Evolutionary conservation across 352 stramenopile species (phyloP).

Genomic region (Phytophthora litchii): DNA sequence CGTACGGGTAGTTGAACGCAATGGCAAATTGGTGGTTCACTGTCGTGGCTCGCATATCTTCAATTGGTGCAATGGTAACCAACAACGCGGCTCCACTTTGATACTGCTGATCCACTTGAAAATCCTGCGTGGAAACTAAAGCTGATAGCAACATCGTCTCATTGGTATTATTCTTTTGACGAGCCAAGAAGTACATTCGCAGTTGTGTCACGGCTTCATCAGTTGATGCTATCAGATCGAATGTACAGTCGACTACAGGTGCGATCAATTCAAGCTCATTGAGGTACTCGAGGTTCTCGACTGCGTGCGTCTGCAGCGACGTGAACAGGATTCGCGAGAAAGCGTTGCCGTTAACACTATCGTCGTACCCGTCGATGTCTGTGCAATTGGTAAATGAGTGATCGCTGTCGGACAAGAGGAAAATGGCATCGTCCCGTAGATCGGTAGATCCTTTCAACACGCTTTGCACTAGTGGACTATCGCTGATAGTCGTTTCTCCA

Average conservation of each 20-base stretch:
- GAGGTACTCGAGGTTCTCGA: slow-evolving; percentile 33
- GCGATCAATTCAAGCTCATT: slow-evolving; percentile 27
- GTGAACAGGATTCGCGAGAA: slow-evolving; percentile 35
- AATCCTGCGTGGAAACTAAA: slow-evolving; percentile 31
- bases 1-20: slow-evolving; percentile 34
- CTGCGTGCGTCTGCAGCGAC: slow-evolving; percentile 21
- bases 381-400: slow-evolving; percentile 23
- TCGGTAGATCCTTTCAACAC: slow-evolving; percentile 30
- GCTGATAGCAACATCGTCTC: slow-evolving; percentile 29
- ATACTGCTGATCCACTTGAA: slow-evolving; percentile 25
- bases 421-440: slow-evolving; percentile 38
- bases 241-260: slow-evolving; percentile 30
- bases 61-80: slow-evolving; percentile 27
- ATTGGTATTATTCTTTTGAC: slow-evolving; percentile 8
- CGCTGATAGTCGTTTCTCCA: slow-evolving; percentile 26
- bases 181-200: slow-evolving; percentile 35
- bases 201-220: slow-evolving; percentile 24
- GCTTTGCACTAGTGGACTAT: slow-evolving; percentile 36
- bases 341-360: slow-evolving; percentile 25
- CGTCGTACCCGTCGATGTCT: slow-evolving; percentile 10
- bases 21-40: slow-evolving; percentile 31
- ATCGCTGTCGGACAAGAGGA: slow-evolving; percentile 22
- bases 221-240: slow-evolving; percentile 11
- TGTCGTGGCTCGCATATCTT: slow-evolving; percentile 19
- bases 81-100: slow-evolving; percentile 24